These are phyloP conservation scores for Pugionium dolabratum DNA, from an alignment of 345 rosid genomes.

Conservation along the genomic window DNA sequence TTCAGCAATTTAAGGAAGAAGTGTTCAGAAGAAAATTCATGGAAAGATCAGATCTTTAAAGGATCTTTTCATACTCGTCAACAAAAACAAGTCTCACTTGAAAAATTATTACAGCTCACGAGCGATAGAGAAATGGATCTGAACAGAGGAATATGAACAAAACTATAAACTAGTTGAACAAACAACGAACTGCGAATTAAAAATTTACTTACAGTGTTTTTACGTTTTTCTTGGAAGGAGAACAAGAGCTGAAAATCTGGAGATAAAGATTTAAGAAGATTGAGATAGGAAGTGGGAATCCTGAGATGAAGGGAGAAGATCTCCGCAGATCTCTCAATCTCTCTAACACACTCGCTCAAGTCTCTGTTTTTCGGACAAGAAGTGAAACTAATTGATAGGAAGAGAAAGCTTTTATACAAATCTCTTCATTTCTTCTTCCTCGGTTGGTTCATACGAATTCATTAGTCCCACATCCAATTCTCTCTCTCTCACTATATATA, in stretches of 20 bases:
- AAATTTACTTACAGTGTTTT: slow-evolving; percentile 21
- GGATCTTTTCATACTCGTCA: slow-evolving; percentile 11
- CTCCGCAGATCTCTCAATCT: slow-evolving; percentile 29
- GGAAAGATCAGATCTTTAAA: neutral
- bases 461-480: neutral
- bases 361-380: slow-evolving; percentile 28
- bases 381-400: slow-evolving; percentile 26
- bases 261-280: slow-evolving; percentile 9
- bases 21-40: neutral
- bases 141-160: slow-evolving; percentile 34
- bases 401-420: slow-evolving; percentile 15
- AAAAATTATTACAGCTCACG: neutral
- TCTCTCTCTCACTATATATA: slow-evolving; percentile 20
- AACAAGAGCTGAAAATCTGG: slow-evolving; percentile 22
- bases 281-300: slow-evolving; percentile 23
- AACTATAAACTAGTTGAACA: slow-evolving; percentile 7
- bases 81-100: slow-evolving; percentile 8
- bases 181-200: neutral
- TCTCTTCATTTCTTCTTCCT: slow-evolving; percentile 3
- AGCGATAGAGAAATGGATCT: slow-evolving; percentile 27
- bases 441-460: slow-evolving; percentile 25
- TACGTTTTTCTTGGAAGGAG: slow-evolving; percentile 6
- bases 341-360: slow-evolving; percentile 22
- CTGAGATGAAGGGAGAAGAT: slow-evolving; percentile 12
- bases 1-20: neutral